These are phyloP conservation scores for Fraxinus angustifolia DNA, from an alignment of 305 asterid species.

Conservation along the genomic window DNA sequence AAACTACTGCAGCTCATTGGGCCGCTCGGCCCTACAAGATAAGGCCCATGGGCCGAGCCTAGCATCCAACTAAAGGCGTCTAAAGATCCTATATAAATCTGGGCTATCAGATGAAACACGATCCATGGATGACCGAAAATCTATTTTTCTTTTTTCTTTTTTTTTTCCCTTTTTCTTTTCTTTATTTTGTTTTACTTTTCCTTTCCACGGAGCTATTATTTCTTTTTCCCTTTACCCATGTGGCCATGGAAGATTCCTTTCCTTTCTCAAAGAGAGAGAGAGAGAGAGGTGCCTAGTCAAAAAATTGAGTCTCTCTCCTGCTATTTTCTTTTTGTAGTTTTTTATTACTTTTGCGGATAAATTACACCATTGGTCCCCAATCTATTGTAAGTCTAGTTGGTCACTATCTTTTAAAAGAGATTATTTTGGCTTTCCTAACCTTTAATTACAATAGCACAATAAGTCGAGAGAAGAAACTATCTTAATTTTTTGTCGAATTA, in stretches of 20 bases:
- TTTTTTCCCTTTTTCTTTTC: too few species aligned
- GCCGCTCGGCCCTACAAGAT: background rate
- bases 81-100: background rate
- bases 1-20: background rate
- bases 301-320: background rate
- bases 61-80: background rate
- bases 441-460: background rate
- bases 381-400: background rate
- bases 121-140: background rate
- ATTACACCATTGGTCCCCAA: background rate
- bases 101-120: background rate
- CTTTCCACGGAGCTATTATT: background rate
- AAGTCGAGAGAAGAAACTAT: background rate
- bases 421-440: background rate
- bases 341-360: background rate
- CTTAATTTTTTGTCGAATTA: background rate
- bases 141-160: background rate
- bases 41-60: background rate
- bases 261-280: background rate
- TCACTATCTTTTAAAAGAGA: background rate
- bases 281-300: background rate
- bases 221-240: background rate
- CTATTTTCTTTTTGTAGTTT: background rate
- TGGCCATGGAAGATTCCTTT: background rate
- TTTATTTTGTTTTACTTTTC: background rate